Base-by-base conservation (phyloP, 345 rosid species). In the Streptanthus diversifolius region DNA sequence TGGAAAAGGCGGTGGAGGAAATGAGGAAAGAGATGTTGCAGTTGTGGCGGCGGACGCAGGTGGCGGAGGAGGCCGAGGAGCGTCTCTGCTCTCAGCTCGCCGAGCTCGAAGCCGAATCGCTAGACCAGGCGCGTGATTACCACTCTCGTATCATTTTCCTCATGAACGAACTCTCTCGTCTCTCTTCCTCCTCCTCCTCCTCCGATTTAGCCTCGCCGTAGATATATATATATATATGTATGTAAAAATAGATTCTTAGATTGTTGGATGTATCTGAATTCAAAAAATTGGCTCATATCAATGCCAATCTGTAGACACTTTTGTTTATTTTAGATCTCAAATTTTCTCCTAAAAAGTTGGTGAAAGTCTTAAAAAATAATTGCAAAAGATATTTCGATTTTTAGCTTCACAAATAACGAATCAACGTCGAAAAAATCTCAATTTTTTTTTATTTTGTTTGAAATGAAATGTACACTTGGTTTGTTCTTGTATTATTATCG, bases 11-110 rank as follows among this genome's bases (percentile, higher is more conserved):
- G 17, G 91, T 86, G 68, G 90, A 84, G 47, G 66, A 68, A 44
- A 83, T 80, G 90, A 82, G 67, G 79, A 48, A 22, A 58, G 95
- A 88, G 85, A 82, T 90, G 19, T 64, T 64, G 48, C 80, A 62
- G 73, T 27, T 82, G 0, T 79, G 78, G 84, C 80, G 85, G 58
- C 70, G 92, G 66, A 77, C 92, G 1, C 68, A 88, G 29, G 84
- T 88, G 70, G 92, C 88, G 3, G 98, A 90, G 75, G 96, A 90
- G 24, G 98, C 83, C 0, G 98, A 90, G 84, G 96, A 90, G 81
- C 76, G 87, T 73, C 89, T 92, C 44, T 90, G 95, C 78, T 73
- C 85, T 5, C 93, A 90, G 86, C 87, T 92, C 0, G 95, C 97
- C 0, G 95, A 92, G 77, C 86, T 92, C 2, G 97, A 92, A 80